Evolutionary conservation across 2,329 filamentous ascomycete genomes (phyloP).

Genomic region (Diaporthe citrichinensis): DNA sequence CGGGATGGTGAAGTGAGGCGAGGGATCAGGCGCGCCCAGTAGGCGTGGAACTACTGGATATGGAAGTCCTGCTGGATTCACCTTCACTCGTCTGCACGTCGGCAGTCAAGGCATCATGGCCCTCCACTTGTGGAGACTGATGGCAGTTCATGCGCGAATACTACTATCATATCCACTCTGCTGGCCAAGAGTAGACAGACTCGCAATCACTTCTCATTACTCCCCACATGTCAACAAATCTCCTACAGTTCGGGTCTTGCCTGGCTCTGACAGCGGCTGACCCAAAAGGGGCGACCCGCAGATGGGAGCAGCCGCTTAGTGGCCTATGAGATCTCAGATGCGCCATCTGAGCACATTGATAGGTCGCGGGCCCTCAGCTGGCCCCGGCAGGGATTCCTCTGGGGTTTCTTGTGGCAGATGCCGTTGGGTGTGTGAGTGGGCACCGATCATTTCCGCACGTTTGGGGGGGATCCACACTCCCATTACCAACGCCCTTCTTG

Average conservation of each 20-base stretch:
- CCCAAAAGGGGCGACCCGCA: conserved; percentile 38
- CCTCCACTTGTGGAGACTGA: conserved; percentile 5
- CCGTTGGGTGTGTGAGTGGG: conserved; percentile 29
- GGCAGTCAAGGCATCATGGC: conserved; percentile 10
- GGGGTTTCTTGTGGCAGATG: conserved; percentile 11
- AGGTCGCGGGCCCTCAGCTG: conserved; percentile 12
- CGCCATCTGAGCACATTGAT: conserved; percentile 31
- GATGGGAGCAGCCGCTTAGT: conserved; percentile 28
- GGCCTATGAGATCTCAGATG: conserved; percentile 38
- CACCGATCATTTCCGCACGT: conserved; percentile 32
- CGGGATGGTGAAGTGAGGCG: neutral
- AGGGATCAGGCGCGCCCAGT: conserved; percentile 2
- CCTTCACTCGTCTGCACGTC: neutral
- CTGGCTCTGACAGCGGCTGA: conserved; percentile 34
- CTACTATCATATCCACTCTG: conserved; percentile 16
- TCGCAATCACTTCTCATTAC: conserved; percentile 9
- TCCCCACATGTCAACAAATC: conserved; percentile 22
- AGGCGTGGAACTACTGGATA: neutral
- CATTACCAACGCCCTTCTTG: conserved; percentile 6
- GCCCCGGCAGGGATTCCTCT: conserved; percentile 29
- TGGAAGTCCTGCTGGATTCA: conserved; percentile 9
- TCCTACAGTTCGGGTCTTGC: conserved; percentile 22
- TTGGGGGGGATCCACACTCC: conserved; percentile 6
- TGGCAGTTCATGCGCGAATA: neutral
- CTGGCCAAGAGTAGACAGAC: conserved; percentile 15